Evolutionary conservation across 1,284 basidiomycete genomes (phyloP).

Genomic region (Malassezia cuniculi): DNA sequence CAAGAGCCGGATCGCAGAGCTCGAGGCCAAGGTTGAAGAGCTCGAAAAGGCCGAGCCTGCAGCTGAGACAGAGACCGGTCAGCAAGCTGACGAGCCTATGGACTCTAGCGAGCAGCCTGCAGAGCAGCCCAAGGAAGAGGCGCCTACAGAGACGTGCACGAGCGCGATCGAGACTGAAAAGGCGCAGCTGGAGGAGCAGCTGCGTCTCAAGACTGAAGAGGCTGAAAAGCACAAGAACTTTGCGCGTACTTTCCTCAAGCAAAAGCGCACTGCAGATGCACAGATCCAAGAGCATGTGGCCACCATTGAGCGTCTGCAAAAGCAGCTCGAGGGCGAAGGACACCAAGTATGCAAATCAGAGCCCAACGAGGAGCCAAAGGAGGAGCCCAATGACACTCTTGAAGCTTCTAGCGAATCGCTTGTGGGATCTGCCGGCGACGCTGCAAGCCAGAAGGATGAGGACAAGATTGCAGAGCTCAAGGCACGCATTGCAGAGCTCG

Average conservation of each 20-base stretch:
- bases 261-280: constrained; percentile 21
- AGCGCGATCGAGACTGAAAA: constrained; percentile 6
- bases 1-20: too few species aligned
- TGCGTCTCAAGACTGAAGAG: constrained; percentile 13
- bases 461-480: not conserved
- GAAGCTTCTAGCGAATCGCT: too few species aligned
- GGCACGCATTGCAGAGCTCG: constrained; percentile 8
- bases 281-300: constrained; percentile 24
- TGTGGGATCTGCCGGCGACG: not conserved
- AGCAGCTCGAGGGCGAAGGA: constrained; percentile 23
- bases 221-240: constrained; percentile 16
- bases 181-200: constrained; percentile 7
- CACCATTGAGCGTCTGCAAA: constrained; percentile 20
- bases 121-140: not conserved
- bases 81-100: not conserved
- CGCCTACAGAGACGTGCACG: constrained; percentile 1
- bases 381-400: too few species aligned
- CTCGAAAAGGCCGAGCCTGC: constrained; percentile 22
- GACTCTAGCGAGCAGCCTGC: not conserved
- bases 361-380: too few species aligned
- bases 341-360: too few species aligned
- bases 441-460: not conserved
- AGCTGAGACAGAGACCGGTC: constrained; percentile 15
- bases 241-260: constrained; percentile 12
- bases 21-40: not conserved